These are phyloP conservation scores for Heritiera fomes DNA, from an alignment of 345 rosid genomes.

Conservation along the genomic window DNA sequence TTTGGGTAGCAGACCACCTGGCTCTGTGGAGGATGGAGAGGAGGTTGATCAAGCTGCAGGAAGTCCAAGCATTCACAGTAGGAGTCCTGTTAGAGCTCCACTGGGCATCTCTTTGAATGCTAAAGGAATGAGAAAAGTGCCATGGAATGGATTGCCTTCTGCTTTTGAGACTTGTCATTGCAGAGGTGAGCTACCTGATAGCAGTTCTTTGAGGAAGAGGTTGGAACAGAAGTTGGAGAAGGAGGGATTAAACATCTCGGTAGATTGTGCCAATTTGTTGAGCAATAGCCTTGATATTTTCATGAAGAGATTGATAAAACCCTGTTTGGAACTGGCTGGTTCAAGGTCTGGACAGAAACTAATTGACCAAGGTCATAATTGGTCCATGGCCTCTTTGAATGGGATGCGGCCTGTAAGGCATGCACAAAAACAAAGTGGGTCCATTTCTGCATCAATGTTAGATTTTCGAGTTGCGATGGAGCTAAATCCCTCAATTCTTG, in stretches of 20 bases:
- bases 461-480: conserved; percentile 68
- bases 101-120: conserved; percentile 48
- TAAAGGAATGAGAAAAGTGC: conserved; percentile 36
- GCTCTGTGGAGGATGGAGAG: conserved; percentile 73
- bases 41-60: conserved; percentile 71
- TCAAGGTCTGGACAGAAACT: conserved; percentile 37
- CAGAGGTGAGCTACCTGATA: conserved; percentile 59
- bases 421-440: conserved; percentile 18
- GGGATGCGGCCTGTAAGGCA: conserved; percentile 26
- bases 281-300: conserved; percentile 57
- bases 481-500: conserved; percentile 54
- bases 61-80: conserved; percentile 51
- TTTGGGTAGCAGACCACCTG: conserved; percentile 60
- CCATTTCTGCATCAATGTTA: conserved; percentile 42
- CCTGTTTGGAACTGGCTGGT: conserved; percentile 57
- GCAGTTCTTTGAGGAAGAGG: conserved; percentile 50
- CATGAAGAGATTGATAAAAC: conserved; percentile 66
- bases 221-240: conserved; percentile 44
- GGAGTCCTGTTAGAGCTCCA: conserved; percentile 72
- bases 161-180: conserved; percentile 40
- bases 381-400: conserved; percentile 19
- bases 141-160: conserved; percentile 14
- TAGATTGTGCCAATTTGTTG: conserved; percentile 51
- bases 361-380: conserved; percentile 20
- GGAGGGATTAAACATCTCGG: conserved; percentile 55